Evolutionary conservation across 1,284 basidiomycete genomes (phyloP), one percentile per base, ranked within the genome.

Genomic region (Schizopora paradoxa): DNA sequence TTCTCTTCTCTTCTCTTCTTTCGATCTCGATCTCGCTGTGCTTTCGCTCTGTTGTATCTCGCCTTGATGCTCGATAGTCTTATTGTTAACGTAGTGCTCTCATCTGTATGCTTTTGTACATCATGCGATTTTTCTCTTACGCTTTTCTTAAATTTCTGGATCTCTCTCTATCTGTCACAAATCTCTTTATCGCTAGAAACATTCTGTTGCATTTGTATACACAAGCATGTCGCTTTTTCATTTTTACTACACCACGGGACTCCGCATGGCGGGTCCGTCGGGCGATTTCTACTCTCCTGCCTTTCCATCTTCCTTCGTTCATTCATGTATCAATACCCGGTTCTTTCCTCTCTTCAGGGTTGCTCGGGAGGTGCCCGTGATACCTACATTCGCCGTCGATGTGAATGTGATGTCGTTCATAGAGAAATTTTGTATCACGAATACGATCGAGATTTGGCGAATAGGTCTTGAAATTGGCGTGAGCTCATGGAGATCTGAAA

Each of bases 31-130:
- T 5, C 39, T 42, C 19, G 14, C 16, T 6, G 28, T 22, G 31
- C 21, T 43, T 33, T 43, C 14, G 19, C 22, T n/a, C 29, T 21
- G 31, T 34, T 43, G 21, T 21, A 5, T 16, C 34, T 23, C 13
- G 19, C 13, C 21, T 18, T 33, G 32, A 10, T 43, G 23, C 23
- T 38, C 22, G 21, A 25, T 41, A n/a, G 45, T 10, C 22, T 3
- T 35, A 35, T 35, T 16, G 18, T 19, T 35, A 22, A 22, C 10
- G 18, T 35, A 22, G 33, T 10, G 33, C 33, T 10, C 18, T n/a
- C n/a, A n/a, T 35, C 11, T 21, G 22, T 45, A 43, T 49, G 34
- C 42, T 49, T 41, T 49, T 49, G 32, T 39, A 34, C 40, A 48
- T 48, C 41, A 43, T 43, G 46, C 41, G 36, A 29, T 25, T 36